Evolutionary conservation across 352 stramenopile genomes (phyloP).

Genomic region (Phytophthora hibernalis): DNA sequence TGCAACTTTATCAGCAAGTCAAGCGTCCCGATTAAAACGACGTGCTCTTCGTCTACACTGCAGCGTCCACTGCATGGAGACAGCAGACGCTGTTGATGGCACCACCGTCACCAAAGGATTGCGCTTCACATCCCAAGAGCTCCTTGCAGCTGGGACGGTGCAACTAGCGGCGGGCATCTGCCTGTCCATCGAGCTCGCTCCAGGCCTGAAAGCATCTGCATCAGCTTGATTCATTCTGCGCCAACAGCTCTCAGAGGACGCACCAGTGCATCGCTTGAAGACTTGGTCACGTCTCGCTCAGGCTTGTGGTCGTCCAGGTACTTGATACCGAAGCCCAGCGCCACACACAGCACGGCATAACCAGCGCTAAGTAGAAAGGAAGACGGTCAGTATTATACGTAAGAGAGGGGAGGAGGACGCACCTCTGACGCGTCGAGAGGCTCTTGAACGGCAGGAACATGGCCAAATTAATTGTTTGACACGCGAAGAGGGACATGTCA

Average conservation of each 20-base stretch:
- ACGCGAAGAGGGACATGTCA: neutral
- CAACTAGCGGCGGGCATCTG: slow-evolving; percentile 6
- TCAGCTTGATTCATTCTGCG: slow-evolving; percentile 19
- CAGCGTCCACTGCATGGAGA: neutral
- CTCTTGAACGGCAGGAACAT: slow-evolving; percentile 78
- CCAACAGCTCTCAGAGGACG: slow-evolving; percentile 20
- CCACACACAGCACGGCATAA: slow-evolving; percentile 71
- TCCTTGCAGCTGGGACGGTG: neutral
- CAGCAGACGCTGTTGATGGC: neutral
- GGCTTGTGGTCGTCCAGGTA: slow-evolving; percentile 75
- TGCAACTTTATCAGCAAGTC: neutral
- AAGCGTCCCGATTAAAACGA: neutral
- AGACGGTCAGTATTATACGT: neutral
- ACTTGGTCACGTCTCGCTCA: slow-evolving; percentile 41
- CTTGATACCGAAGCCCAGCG: slow-evolving; percentile 68
- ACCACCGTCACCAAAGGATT: neutral
- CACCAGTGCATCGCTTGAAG: slow-evolving; percentile 55
- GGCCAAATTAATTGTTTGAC: neutral
- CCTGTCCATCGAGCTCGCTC: slow-evolving; percentile 68
- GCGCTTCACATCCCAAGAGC: slow-evolving; percentile 12
- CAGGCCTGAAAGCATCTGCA: slow-evolving; percentile 47
- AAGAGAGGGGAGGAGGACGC: neutral
- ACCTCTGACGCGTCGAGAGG: slow-evolving; percentile 69
- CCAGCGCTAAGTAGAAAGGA: slow-evolving; percentile 42
- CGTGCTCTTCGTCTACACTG: slow-evolving; percentile 12